Percentiles rank a stretch among this genome's conserved stretches.
These are phyloP conservation scores for Collybia nuda DNA, from an alignment of 768 basidiomycete species.

Conservation along the genomic window DNA sequence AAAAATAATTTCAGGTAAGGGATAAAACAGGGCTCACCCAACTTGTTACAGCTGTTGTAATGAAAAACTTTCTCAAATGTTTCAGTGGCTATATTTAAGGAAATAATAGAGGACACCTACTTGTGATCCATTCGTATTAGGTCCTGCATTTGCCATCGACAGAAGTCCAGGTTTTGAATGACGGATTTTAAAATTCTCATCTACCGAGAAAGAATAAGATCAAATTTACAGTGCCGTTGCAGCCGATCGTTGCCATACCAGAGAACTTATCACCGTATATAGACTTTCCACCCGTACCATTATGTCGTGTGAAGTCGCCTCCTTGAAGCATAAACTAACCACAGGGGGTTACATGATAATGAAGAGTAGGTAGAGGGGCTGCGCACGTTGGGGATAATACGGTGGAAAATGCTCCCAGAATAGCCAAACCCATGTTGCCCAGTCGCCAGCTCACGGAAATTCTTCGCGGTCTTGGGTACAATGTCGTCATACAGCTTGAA, in stretches of 20 bases:
- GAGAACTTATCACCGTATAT: slow-evolving; percentile 83
- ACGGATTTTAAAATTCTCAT: slow-evolving; percentile 69
- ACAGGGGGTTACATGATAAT: background rate
- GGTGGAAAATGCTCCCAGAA: slow-evolving; percentile 66
- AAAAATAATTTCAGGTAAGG: background rate
- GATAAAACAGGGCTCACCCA: slow-evolving; percentile 42
- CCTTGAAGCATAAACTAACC: slow-evolving; percentile 81
- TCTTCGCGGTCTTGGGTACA: slow-evolving; percentile 78
- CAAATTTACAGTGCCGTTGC: background rate
- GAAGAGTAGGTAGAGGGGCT: background rate
- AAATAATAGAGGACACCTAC: slow-evolving; percentile 24
- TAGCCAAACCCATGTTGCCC: slow-evolving; percentile 74
- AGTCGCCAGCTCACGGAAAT: slow-evolving; percentile 81
- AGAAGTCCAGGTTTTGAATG: slow-evolving; percentile 68
- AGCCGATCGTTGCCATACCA: slow-evolving; percentile 38
- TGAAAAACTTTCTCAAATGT: slow-evolving; percentile 56
- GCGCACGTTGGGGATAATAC: slow-evolving; percentile 65
- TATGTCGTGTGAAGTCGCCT: slow-evolving; percentile 76
- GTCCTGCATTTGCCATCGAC: slow-evolving; percentile 89
- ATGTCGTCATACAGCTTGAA: slow-evolving; percentile 83
- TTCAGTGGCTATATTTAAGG: background rate
- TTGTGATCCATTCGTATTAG: slow-evolving; percentile 80
- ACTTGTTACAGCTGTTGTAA: slow-evolving; percentile 69
- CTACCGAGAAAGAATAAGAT: slow-evolving; percentile 24
- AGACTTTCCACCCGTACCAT: slow-evolving; percentile 82